Conservation (phyloP, 768 basidiomycete genomes). For the Thelephora aurantiotincta region DNA sequence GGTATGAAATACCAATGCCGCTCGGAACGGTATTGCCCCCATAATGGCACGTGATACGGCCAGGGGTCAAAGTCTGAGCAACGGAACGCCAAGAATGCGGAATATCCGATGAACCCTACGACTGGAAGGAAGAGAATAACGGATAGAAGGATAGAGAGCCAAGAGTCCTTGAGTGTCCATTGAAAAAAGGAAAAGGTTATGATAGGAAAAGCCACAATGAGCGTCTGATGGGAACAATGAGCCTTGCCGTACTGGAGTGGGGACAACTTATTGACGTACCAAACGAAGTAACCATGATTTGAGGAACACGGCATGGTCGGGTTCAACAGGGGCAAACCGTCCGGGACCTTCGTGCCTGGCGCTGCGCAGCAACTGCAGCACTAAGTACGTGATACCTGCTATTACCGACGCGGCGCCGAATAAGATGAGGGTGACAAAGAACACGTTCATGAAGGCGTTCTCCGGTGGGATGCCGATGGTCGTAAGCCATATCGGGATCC, state of each 20-base stretch:
- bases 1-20: conserved; percentile 58
- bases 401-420: conserved; percentile 41
- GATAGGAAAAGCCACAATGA: conserved; percentile 57
- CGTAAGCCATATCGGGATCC: conserved; percentile 73
- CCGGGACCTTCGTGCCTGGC: conserved; percentile 1
- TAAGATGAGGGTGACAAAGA: conserved; percentile 57
- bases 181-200: conserved; percentile 75
- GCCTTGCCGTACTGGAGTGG: not conserved
- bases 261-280: not conserved
- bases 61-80: conserved; percentile 15
- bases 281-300: not conserved
- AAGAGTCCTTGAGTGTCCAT: conserved; percentile 84
- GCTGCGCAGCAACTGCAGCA: conserved; percentile 21
- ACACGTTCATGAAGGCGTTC: conserved; percentile 86
- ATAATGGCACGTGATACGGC: conserved; percentile 39
- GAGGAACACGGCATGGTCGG: not conserved
- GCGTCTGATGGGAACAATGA: conserved; percentile 6
- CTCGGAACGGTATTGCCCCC: conserved; percentile 47
- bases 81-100: conserved; percentile 32
- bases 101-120: conserved; percentile 30
- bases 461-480: conserved; percentile 65
- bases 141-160: conserved; percentile 71
- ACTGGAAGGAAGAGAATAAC: conserved; percentile 49
- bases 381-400: conserved; percentile 36
- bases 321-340: too few species aligned